Conservation (phyloP, 164 flowering plant genomes). For the Stephania yunnanensis region DNA sequence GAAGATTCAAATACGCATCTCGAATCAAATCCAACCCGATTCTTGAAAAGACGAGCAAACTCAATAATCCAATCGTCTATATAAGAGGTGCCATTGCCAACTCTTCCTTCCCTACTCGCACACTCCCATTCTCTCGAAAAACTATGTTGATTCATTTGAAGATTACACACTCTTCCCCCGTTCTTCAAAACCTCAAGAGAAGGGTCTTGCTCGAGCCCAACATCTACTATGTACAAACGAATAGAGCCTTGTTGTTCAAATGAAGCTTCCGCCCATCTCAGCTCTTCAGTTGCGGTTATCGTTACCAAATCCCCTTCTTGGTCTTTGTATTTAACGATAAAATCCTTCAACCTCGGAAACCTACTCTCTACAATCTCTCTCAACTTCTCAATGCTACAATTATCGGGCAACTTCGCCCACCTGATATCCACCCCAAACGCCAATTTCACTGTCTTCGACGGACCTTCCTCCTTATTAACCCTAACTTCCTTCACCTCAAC, state of each 20-base stretch:
- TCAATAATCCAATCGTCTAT: conserved; percentile 78
- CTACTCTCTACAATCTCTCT: conserved; percentile 56
- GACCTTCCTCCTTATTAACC: too few relatives aligned
- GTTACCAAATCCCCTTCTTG: conserved; percentile 92
- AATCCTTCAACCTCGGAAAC: conserved; percentile 34
- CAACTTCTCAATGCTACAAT: conserved; percentile 51
- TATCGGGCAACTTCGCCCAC: conserved; percentile 58
- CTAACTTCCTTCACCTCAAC: conserved; percentile 43
- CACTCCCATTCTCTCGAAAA: conserved; percentile 28
- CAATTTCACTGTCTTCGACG: conserved; percentile 39
- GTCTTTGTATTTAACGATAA: conserved; percentile 80
- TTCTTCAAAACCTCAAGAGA: conserved; percentile 25
- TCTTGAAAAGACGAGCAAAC: conserved; percentile 73
- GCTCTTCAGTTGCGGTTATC: conserved; percentile 69
- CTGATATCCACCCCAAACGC: conserved; percentile 82
- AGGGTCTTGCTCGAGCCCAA: conserved; percentile 63
- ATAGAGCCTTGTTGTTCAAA: conserved; percentile 42
- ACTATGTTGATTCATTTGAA: conserved; percentile 5
- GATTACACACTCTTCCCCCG: conserved; percentile 12
- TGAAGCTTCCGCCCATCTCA: conserved; percentile 71
- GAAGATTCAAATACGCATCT: conserved; percentile 63
- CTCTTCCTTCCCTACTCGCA: conserved; percentile 12
- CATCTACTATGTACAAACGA: conserved; percentile 63
- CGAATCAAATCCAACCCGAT: conserved; percentile 68
- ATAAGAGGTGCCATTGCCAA: conserved; percentile 23